These are phyloP conservation scores for Daldinia grandis DNA, from an alignment of 495 filamentous ascomycete genomes.

Conservation along the genomic window DNA sequence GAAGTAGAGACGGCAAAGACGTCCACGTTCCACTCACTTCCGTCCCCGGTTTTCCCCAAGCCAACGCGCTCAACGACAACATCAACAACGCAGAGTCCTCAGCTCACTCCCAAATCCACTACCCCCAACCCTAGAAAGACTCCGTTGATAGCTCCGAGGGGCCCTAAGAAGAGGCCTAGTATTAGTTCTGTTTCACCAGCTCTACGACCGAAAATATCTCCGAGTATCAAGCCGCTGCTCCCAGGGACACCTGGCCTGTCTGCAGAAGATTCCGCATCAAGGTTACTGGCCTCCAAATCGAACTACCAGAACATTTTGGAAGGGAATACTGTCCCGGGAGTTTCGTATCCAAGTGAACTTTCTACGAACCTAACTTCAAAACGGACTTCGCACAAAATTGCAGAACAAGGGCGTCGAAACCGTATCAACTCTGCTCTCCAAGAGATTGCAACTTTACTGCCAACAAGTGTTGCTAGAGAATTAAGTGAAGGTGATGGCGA, in stretches of 20 bases:
- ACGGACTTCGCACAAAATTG: slow-evolving; percentile 96
- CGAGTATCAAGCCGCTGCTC: slow-evolving; percentile 89
- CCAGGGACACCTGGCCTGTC: slow-evolving; percentile 65
- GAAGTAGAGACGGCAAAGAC: slow-evolving; percentile 48
- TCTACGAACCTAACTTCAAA: slow-evolving; percentile 95
- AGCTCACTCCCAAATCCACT: slow-evolving; percentile 50
- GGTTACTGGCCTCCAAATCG: slow-evolving; percentile 89
- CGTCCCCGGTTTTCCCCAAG: slow-evolving; percentile 56
- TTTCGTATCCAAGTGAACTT: slow-evolving; percentile 88
- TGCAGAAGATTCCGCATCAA: slow-evolving; percentile 75
- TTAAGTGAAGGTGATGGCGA: slow-evolving; percentile 48
- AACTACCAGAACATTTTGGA: slow-evolving; percentile 99
- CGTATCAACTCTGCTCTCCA: slow-evolving; percentile 93
- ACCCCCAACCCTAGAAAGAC: slow-evolving; percentile 53
- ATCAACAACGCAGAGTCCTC: slow-evolving; percentile 63
- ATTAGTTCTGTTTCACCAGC: slow-evolving; percentile 82
- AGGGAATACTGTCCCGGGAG: slow-evolving; percentile 86
- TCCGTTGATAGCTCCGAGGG: slow-evolving; percentile 54
- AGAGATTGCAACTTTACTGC: slow-evolving; percentile 87
- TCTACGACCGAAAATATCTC: slow-evolving; percentile 90
- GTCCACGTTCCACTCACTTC: slow-evolving; percentile 53
- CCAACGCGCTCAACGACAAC: slow-evolving; percentile 46
- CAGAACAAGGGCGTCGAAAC: slow-evolving; percentile 93
- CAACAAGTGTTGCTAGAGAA: slow-evolving; percentile 56
- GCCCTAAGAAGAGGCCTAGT: slow-evolving; percentile 76